Conservation (phyloP, 2,329 filamentous ascomycete species). For the Nigrospora sphaerica region DNA sequence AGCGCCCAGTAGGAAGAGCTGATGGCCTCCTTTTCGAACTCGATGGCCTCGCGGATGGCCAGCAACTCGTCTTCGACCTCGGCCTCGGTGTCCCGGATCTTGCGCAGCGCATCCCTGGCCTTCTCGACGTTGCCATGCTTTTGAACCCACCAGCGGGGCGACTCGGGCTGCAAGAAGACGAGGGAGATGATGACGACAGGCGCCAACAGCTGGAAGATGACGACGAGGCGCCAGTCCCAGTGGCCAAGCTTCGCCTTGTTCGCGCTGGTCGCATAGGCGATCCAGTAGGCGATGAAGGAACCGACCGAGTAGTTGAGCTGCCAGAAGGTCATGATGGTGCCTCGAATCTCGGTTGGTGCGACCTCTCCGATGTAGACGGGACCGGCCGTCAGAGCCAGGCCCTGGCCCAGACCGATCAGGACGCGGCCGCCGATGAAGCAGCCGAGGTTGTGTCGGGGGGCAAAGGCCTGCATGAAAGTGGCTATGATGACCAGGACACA, state of each 20-base stretch:
- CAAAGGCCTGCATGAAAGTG: constrained; percentile 62
- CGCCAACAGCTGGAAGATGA: constrained; percentile 66
- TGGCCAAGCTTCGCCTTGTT: constrained; percentile 50
- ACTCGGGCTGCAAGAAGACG: constrained; percentile 61
- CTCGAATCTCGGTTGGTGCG: constrained; percentile 55
- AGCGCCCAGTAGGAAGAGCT: constrained; percentile 55
- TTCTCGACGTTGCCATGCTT: constrained; percentile 50
- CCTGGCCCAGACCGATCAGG: constrained; percentile 63
- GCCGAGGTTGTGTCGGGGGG: constrained; percentile 52
- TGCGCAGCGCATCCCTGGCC: constrained; percentile 50
- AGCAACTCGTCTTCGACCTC: constrained; percentile 61
- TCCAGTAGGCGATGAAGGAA: constrained; percentile 58
- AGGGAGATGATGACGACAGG: constrained; percentile 54
- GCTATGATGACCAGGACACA: constrained; percentile 59
- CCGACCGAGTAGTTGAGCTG: constrained; percentile 62
- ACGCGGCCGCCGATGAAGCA: constrained; percentile 63
- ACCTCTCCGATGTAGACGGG: constrained; percentile 68
- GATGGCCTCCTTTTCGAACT: constrained; percentile 66
- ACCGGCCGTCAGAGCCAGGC: constrained; percentile 59
- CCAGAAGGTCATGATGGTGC: constrained; percentile 64
- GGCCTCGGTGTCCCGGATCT: constrained; percentile 56
- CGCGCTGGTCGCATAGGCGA: constrained; percentile 56
- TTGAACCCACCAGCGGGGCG: constrained; percentile 62
- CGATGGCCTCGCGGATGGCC: constrained; percentile 59
- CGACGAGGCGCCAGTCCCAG: constrained; percentile 68